Conservation (phyloP, 768 basidiomycete species). For the Suillus hirtellus region DNA sequence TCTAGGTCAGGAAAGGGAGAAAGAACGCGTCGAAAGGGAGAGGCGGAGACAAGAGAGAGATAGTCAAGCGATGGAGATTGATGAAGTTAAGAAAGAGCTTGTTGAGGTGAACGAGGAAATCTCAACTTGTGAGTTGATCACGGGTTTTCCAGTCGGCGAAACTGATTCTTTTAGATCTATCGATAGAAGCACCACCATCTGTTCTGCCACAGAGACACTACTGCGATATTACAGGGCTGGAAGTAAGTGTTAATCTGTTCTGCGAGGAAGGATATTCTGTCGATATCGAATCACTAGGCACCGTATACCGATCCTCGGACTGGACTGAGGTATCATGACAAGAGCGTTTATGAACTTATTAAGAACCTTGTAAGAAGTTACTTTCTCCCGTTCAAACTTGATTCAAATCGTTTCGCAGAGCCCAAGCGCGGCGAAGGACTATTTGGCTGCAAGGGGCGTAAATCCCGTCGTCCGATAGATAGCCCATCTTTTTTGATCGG, state of each 20-base stretch:
- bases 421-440: constrained; percentile 71
- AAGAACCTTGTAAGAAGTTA: constrained; percentile 60
- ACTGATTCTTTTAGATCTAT: constrained; percentile 50
- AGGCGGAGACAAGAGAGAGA: constrained; percentile 49
- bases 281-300: constrained; percentile 43
- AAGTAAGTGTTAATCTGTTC: constrained; percentile 41
- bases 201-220: constrained; percentile 73
- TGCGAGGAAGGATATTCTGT: background rate
- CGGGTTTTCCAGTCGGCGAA: background rate
- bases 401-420: constrained; percentile 43
- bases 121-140: constrained; percentile 60
- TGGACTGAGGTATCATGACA: constrained; percentile 79
- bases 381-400: background rate
- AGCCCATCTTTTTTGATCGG: background rate
- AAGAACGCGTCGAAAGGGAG: constrained; percentile 70
- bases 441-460: constrained; percentile 59
- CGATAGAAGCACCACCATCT: constrained; percentile 85
- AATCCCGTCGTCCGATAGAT: constrained; percentile 51
- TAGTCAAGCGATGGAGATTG: constrained; percentile 52
- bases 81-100: constrained; percentile 32
- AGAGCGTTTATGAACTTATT: constrained; percentile 82
- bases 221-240: constrained; percentile 86
- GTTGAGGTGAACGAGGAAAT: constrained; percentile 53
- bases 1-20: constrained; percentile 75
- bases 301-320: constrained; percentile 85